Percentiles rank a stretch among this genome's conserved stretches.
These are phyloP conservation scores for Fusarium heterosporum DNA, from an alignment of 2,329 filamentous ascomycete genomes.

Conservation along the genomic window DNA sequence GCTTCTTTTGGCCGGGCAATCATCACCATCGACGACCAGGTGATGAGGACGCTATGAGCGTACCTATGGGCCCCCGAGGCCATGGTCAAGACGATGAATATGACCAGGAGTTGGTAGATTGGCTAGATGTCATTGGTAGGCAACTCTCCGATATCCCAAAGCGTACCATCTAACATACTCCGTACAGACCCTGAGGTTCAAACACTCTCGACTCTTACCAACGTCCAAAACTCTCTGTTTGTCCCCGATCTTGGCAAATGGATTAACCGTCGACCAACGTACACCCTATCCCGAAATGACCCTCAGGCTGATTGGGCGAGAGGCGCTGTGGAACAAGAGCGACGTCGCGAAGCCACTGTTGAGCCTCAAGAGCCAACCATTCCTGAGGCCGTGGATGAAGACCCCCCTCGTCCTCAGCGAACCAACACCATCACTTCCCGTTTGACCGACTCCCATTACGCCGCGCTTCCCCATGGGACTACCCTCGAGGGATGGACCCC, in stretches of 20 bases:
- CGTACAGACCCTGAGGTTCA: constrained; percentile 81
- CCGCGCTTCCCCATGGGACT: constrained; percentile 80
- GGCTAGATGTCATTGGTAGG: constrained; percentile 56
- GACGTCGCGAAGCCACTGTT: constrained; percentile 31
- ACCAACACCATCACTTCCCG: constrained; percentile 73
- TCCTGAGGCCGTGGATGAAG: constrained; percentile 19
- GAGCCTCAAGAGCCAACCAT: neutral
- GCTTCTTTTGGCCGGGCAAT: constrained; percentile 46
- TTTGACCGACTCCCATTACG: constrained; percentile 78
- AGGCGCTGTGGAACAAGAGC: constrained; percentile 34
- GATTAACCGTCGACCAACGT: constrained; percentile 82
- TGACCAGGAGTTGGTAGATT: constrained; percentile 55
- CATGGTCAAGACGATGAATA: constrained; percentile 50
- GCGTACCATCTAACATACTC: constrained; percentile 1
- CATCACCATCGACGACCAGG: constrained; percentile 23
- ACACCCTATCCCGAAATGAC: constrained; percentile 70
- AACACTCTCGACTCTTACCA: constrained; percentile 84
- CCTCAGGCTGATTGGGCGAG: constrained; percentile 43
- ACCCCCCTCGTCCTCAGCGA: constrained; percentile 51
- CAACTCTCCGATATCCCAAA: neutral
- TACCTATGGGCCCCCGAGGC: constrained; percentile 21
- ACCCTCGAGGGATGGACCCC: constrained; percentile 79
- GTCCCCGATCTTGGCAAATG: constrained; percentile 81
- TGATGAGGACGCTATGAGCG: neutral
- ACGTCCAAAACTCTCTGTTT: constrained; percentile 91